Base-by-base conservation (phyloP, 225 moss, liverwort and hornwort genomes). In the Pseudisothecium myosuroides region DNA sequence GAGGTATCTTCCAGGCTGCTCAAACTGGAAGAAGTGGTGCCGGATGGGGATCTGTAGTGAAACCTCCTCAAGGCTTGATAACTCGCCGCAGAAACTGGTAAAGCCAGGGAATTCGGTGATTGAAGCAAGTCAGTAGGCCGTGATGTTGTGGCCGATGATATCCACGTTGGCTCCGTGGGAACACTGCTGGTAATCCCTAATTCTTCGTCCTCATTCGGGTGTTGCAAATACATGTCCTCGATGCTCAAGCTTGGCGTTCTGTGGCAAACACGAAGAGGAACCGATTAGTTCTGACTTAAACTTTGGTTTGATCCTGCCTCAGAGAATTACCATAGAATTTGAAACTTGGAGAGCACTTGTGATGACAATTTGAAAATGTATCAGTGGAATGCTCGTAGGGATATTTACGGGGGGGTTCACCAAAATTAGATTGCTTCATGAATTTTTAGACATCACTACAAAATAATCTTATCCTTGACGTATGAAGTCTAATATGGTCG, bases 1-100 rank as follows among this genome's bases (percentile, higher is more conserved):
- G 91, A 58, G 36, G 74, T 86, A 17, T 93, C 92, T 76, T 93
- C 94, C 65, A 88, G 88, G 86, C 91, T 89, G 87, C 89, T 93
- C 75, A 92, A 22, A 69, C 94, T 95, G 87, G 94, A 91, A 39
- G 94, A 93, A 65, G 92, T 90, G 56, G 91, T 93, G 81, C 74
- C 89, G 36, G 92, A 93, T 2, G 58, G 88, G 29, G 92, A 86
- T 41, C 87, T 89, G 68, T 83, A 85, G 26, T 65, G 88, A n/a
- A 58, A 34, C 62, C 43, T 75, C 86, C 66, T 81, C 69, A 85
- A 55, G 54, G 24, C 69, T 71, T 60, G 81, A 34, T 45, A 69
- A 60, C 34, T 80, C 15, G 65, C 22, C 60, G 84, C 54, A 45
- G 73, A 37, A 34, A 29, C 45, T 65, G 54, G 63, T 13, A 81